Conservation (phyloP, 768 basidiomycete species). For the Lactarius hatsudake region DNA sequence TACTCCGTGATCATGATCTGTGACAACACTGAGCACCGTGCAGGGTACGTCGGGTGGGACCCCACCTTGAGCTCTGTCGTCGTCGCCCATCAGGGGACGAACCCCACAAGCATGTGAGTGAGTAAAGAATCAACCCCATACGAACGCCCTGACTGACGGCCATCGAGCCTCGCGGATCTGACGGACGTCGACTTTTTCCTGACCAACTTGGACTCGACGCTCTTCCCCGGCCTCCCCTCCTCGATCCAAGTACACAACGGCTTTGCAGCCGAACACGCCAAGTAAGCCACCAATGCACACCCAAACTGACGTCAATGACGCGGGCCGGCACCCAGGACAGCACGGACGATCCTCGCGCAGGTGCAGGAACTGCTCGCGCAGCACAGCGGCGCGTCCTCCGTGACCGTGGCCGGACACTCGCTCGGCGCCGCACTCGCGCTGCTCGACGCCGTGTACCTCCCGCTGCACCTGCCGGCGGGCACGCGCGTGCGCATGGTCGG, state of each 20-base stretch:
- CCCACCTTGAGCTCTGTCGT: conserved; percentile 48
- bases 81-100: conserved; percentile 62
- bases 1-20: neutral
- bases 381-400: conserved; percentile 41
- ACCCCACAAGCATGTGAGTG: conserved; percentile 51
- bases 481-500: conserved; percentile 43
- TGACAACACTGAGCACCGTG: conserved; percentile 41
- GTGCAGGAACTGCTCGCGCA: conserved; percentile 42
- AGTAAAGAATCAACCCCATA: neutral
- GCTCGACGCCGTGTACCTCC: conserved; percentile 35
- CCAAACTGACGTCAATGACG: neutral
- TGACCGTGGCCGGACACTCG: conserved; percentile 36
- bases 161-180: conserved; percentile 44
- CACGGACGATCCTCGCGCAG: conserved; percentile 42
- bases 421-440: conserved; percentile 33
- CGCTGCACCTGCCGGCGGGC: conserved; percentile 33
- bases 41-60: conserved; percentile 54
- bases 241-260: conserved; percentile 51
- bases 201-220: conserved; percentile 39
- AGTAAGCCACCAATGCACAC: neutral
- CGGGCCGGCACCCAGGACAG: conserved; percentile 34
- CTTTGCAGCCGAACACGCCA: conserved; percentile 50
- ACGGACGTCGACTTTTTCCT: conserved; percentile 47
- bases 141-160: neutral
- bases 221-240: conserved; percentile 54